Evolutionary conservation across 176 grass and related monocot genomes (phyloP).

Genomic region (Raddia distichophylla): DNA sequence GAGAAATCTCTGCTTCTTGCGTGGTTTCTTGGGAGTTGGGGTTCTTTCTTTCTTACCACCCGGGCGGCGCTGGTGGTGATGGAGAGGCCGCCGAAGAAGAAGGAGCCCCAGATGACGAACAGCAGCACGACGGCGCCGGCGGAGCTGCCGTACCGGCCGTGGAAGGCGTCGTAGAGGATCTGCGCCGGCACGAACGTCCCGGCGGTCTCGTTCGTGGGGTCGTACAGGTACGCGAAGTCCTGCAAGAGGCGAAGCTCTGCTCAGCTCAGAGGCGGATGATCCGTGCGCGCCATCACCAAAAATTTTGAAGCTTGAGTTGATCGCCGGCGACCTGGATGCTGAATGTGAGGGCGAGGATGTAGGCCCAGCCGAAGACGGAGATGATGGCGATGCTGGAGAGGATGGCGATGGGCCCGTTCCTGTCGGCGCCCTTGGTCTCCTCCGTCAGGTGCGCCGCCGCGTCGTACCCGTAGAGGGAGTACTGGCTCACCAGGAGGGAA

Average conservation of each 20-base stretch:
- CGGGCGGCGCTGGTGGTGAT: conserved; percentile 97
- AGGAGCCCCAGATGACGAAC: conserved; percentile 95
- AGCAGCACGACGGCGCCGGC: conserved; percentile 76
- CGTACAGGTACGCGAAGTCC: conserved; percentile 76
- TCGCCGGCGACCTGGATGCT: conserved; percentile 74
- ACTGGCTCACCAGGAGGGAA: conserved; percentile 92
- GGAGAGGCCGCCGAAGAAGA: conserved; percentile 97
- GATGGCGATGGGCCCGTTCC: conserved; percentile 95
- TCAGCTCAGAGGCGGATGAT: not conserved
- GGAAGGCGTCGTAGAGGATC: conserved; percentile 96
- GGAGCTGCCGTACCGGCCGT: conserved; percentile 74
- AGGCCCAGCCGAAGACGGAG: conserved; percentile 91
- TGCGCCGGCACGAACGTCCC: conserved; percentile 86
- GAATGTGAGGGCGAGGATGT: conserved; percentile 98
- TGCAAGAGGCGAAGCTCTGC: not conserved
- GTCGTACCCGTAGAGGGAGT: conserved; percentile 96
- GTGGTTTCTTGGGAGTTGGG: not conserved
- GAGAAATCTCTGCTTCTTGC: not conserved
- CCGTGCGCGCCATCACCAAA: not conserved
- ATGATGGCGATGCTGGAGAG: conserved; percentile 96
- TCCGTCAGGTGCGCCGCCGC: conserved; percentile 96
- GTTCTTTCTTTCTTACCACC: conserved; percentile 49
- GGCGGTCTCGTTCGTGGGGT: conserved; percentile 72
- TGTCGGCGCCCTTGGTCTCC: conserved; percentile 95
- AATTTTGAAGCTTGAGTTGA: not conserved